Evolutionary conservation across 2,329 filamentous ascomycete genomes (phyloP), one percentile per base, ranked within the genome.

Genomic region (Claviceps capensis): DNA sequence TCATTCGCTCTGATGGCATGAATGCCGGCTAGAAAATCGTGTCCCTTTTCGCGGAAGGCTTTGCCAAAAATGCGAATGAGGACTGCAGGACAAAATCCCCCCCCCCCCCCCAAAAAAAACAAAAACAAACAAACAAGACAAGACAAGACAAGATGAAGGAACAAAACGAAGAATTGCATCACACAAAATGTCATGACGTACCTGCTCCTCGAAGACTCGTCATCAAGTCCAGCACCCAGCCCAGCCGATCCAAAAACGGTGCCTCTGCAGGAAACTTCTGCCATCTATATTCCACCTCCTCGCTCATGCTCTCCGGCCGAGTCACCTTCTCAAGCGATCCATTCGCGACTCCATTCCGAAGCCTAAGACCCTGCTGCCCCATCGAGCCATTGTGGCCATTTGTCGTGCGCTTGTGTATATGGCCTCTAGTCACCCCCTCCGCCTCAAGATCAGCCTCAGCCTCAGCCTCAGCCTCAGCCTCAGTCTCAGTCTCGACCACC

Each of bases 141-240:
- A 45, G 19, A 19, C 19, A 19, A 19, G n/a, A 13, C 11, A 2
- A 2, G n/a, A 26, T 2, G 19, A 19, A 19, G 19, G 19, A 5
- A 17, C 41, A 26, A 22, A 16, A 16, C 14, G 14, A 34, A 41
- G 2, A 5, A 16, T 17, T 41, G 17, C n/a, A 19, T 42, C 8
- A 13, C 22, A 14, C 5, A 11, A 17, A 34, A 34, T 11, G 9
- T 1, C n/a, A 37, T 5, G 38, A 56, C 69, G 55, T 66, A 76
- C 79, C 79, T 30, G 73, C 69, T 42, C 77, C 72, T 40, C 80
- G 72, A 57, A 80, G 76, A 50, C 74, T 75, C 34, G 68, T 67
- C 14, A 72, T 64, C n/a, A 83, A 67, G 56, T 82, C 79, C 16
- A 72, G 59, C 0, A 72, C 67, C 81, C 81, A 84, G 56, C 67